Percentiles rank a stretch among this genome's conserved stretches.
Conservation (phyloP, 1,139 yeast species). For the Protomyces macrosporus region DNA sequence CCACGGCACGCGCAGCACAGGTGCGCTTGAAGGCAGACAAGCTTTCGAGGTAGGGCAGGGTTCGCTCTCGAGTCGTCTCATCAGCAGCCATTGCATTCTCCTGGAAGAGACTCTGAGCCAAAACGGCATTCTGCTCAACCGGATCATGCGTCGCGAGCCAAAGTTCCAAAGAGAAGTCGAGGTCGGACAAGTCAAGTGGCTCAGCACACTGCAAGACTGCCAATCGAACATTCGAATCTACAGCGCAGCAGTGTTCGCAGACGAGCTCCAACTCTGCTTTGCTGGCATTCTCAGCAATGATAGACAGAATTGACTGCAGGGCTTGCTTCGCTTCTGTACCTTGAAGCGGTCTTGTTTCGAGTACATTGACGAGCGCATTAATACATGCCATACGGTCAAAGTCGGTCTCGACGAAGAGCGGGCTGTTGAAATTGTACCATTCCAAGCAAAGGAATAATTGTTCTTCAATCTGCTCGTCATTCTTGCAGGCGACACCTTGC, state of each 20-base stretch:
- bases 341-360: conserved; percentile 63
- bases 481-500: not conserved
- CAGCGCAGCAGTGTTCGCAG: conserved; percentile 54
- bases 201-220: conserved; percentile 80
- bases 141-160: conserved; percentile 77
- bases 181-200: conserved; percentile 64
- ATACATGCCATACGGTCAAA: conserved; percentile 68
- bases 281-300: conserved; percentile 58
- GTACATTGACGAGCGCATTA: conserved; percentile 56
- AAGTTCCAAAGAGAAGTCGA: conserved; percentile 58
- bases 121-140: conserved; percentile 55
- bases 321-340: conserved; percentile 81
- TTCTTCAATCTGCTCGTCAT: conserved; percentile 83
- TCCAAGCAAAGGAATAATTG: conserved; percentile 73
- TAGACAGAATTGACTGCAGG: conserved; percentile 66
- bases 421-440: conserved; percentile 70
- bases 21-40: conserved; percentile 51
- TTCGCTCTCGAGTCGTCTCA: conserved; percentile 44
- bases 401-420: conserved; percentile 53
- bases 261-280: conserved; percentile 56
- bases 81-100: conserved; percentile 58
- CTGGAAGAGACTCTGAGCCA: conserved; percentile 79
- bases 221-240: conserved; percentile 66
- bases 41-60: conserved; percentile 51
- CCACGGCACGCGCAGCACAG: conserved; percentile 58